Evolutionary conservation across 768 basidiomycete species (phyloP).

Genomic region (Tricholoma hemisulphureum): DNA sequence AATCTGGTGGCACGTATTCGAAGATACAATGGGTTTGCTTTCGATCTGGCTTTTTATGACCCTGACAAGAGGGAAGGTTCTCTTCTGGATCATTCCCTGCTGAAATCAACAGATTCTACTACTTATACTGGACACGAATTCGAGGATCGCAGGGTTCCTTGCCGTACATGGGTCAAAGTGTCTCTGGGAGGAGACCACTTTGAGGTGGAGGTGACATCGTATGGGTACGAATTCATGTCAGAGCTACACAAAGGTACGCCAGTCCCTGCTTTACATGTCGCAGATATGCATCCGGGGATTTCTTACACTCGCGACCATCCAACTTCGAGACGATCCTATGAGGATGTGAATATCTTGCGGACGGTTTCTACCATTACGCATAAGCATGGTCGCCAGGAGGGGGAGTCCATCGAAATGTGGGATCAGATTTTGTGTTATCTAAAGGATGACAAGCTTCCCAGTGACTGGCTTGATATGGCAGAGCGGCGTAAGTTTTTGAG

Average conservation of each 20-base stretch:
- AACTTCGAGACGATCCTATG: not conserved
- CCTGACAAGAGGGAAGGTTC: not conserved
- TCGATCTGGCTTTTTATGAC: too few species aligned
- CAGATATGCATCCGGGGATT: not conserved
- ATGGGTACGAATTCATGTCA: constrained; percentile 7
- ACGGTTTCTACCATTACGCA: not conserved
- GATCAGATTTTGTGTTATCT: constrained; percentile 9
- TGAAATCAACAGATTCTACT: not conserved
- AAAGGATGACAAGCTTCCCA: not conserved
- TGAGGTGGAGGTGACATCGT: constrained; percentile 22
- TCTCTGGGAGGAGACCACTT: constrained; percentile 19
- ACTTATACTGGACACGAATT: not conserved
- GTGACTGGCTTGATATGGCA: not conserved
- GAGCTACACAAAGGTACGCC: constrained; percentile 12
- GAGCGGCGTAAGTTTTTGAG: not conserved
- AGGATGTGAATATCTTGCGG: too few species aligned
- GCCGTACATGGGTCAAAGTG: constrained; percentile 12
- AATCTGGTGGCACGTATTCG: too few species aligned
- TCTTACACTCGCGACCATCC: not conserved
- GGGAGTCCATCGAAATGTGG: constrained; percentile 8
- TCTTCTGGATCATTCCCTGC: not conserved
- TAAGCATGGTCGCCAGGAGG: constrained; percentile 9
- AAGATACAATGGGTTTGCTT: too few species aligned
- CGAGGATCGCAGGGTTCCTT: too few species aligned
- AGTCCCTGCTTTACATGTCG: not conserved